Evolutionary conservation across 2,329 filamentous ascomycete species (phyloP).

Genomic region (Emericellopsis cladophorae): DNA sequence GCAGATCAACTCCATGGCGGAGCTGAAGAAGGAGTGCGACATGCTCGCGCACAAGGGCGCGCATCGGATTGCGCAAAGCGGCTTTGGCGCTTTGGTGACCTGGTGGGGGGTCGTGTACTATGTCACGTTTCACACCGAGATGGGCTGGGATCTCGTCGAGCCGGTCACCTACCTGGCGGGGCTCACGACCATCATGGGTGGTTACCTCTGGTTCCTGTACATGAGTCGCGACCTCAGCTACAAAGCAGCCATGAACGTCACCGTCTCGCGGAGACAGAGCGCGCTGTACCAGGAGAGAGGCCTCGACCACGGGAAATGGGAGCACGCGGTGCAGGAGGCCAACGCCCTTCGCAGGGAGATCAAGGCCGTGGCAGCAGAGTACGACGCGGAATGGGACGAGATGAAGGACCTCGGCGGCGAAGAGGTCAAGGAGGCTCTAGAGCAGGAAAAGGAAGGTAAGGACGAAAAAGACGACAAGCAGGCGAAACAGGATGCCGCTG

Average conservation of each 20-base stretch:
- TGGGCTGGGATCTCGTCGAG: constrained; percentile 86
- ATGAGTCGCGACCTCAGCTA: constrained; percentile 85
- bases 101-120: constrained; percentile 82
- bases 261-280: constrained; percentile 65
- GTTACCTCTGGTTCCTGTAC: constrained; percentile 89
- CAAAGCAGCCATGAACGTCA: constrained; percentile 75
- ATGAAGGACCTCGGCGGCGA: constrained; percentile 58
- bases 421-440: constrained; percentile 44
- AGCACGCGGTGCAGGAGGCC: constrained; percentile 64
- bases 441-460: constrained; percentile 33
- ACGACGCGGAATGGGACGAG: constrained; percentile 86
- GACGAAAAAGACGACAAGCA: constrained; percentile 24
- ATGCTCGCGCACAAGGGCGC: constrained; percentile 62
- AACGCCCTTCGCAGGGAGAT: constrained; percentile 70
- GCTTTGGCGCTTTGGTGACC: constrained; percentile 56
- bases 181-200: constrained; percentile 74
- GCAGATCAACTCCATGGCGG: constrained; percentile 55
- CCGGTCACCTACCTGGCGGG: constrained; percentile 82
- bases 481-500: constrained; percentile 17
- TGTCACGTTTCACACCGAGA: constrained; percentile 56
- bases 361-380: constrained; percentile 68
- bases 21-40: constrained; percentile 74
- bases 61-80: constrained; percentile 66
- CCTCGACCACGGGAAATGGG: constrained; percentile 69
- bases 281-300: constrained; percentile 64